phyloP scores from a whole-genome alignment of 345 rosid species.

The Sisymbrium altissimum region DNA sequence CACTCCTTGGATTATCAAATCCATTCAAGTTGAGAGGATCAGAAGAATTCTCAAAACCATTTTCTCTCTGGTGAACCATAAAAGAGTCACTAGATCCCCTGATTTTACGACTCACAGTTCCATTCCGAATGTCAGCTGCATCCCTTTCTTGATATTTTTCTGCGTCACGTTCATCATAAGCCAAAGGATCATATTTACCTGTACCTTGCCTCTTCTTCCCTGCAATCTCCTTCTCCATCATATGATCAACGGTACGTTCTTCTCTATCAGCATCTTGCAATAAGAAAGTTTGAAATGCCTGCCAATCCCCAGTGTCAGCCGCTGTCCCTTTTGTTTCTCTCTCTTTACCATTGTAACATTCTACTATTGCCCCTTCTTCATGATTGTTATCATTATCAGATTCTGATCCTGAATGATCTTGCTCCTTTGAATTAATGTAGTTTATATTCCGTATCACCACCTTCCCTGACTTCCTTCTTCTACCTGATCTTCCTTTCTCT shows the following conservation, averaged over 20 bases:
- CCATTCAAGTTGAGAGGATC: constrained; percentile 51
- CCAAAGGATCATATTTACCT: constrained; percentile 56
- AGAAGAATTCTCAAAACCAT: constrained; percentile 40
- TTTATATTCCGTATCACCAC: constrained; percentile 87
- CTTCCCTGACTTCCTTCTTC: constrained; percentile 61
- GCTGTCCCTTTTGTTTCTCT: constrained; percentile 44
- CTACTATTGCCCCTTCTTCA: constrained; percentile 40
- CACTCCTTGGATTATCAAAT: constrained; percentile 44
- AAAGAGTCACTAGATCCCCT: constrained; percentile 52
- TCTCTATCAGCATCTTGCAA: constrained; percentile 80
- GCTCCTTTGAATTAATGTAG: constrained; percentile 66
- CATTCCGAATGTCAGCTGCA: constrained; percentile 48
- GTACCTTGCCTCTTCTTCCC: constrained; percentile 48
- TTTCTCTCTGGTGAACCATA: constrained; percentile 42
- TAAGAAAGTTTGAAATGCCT: constrained; percentile 76
- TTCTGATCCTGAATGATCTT: constrained; percentile 52
- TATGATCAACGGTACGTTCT: constrained; percentile 42
- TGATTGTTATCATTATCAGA: constrained; percentile 53
- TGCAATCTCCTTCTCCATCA: constrained; percentile 57
- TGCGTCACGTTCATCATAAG: constrained; percentile 42
- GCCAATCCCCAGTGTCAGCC: constrained; percentile 74
- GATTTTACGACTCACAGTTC: constrained; percentile 39
- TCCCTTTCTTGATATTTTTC: constrained; percentile 46
- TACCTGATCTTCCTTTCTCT: constrained; percentile 53
- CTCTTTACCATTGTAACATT: constrained; percentile 38